Percentiles rank a stretch among this genome's conserved stretches.
Conservation (phyloP, 2,329 filamentous ascomycete species). For the Aspergillus sp. region DNA sequence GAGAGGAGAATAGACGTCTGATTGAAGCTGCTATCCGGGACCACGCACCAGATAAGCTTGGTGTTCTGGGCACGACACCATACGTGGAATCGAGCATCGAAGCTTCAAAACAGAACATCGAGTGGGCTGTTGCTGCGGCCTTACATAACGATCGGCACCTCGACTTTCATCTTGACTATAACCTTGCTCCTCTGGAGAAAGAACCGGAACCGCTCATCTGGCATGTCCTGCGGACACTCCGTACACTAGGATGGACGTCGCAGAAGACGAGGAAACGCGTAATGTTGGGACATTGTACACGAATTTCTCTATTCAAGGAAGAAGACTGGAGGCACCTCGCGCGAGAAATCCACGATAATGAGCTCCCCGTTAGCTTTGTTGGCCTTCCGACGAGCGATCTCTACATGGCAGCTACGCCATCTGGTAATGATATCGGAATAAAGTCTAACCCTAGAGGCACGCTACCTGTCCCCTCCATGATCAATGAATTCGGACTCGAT, state of each 20-base stretch:
- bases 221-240: slow-evolving; percentile 54
- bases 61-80: slow-evolving; percentile 66
- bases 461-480: slow-evolving; percentile 60
- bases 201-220: slow-evolving; percentile 56
- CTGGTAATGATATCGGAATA: slow-evolving; percentile 21
- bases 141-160: slow-evolving; percentile 55
- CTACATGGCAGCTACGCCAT: slow-evolving; percentile 62
- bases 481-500: slow-evolving; percentile 57
- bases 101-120: slow-evolving; percentile 57
- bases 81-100: slow-evolving; percentile 62
- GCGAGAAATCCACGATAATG: slow-evolving; percentile 44
- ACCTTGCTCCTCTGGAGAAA: slow-evolving; percentile 49
- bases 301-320: slow-evolving; percentile 57
- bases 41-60: slow-evolving; percentile 42
- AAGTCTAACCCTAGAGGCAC: slow-evolving; percentile 54
- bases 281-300: slow-evolving; percentile 68
- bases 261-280: slow-evolving; percentile 49
- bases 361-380: slow-evolving; percentile 64
- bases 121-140: slow-evolving; percentile 61
- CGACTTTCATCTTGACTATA: slow-evolving; percentile 73
- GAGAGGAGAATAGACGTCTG: slow-evolving; percentile 52
- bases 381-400: slow-evolving; percentile 70
- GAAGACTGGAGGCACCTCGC: slow-evolving; percentile 53
- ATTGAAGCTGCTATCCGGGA: slow-evolving; percentile 47
- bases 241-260: slow-evolving; percentile 50